Evolutionary conservation across 768 basidiomycete species (phyloP).

Genomic region (Crassisporium funariophilum): DNA sequence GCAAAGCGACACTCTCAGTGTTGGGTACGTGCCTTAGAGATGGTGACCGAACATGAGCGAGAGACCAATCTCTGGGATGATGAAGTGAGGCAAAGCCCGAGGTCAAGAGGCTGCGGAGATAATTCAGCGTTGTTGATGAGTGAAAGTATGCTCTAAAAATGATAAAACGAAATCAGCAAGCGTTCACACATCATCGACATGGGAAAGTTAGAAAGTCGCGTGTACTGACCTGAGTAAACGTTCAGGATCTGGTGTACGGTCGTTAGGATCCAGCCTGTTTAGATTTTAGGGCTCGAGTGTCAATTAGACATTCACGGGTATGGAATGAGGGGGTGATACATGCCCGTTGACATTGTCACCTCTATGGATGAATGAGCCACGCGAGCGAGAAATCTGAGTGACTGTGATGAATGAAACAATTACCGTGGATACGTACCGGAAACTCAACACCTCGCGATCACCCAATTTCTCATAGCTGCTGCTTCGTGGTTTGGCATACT

Average conservation of each 20-base stretch:
- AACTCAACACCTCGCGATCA: constrained; percentile 78
- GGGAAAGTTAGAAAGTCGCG: constrained; percentile 2
- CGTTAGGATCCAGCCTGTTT: constrained; percentile 63
- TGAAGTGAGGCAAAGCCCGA: constrained; percentile 95
- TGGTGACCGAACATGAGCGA: constrained; percentile 68
- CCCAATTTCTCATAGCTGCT: constrained; percentile 79
- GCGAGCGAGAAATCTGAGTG: constrained; percentile 1
- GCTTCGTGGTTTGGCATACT: constrained; percentile 94
- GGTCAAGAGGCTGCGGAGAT: constrained; percentile 83
- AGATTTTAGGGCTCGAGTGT: constrained; percentile 11
- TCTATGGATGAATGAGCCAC: constrained; percentile 39
- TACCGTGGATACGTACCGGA: constrained; percentile 59
- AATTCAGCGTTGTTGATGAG: constrained; percentile 91
- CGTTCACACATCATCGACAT: background rate
- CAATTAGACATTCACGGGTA: constrained; percentile 12
- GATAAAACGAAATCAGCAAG: constrained; percentile 1
- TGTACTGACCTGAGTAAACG: constrained; percentile 70
- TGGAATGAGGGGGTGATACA: constrained; percentile 22
- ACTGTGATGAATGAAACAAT: constrained; percentile 1
- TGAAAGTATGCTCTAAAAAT: constrained; percentile 87
- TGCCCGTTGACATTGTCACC: constrained; percentile 97
- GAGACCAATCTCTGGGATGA: constrained; percentile 89
- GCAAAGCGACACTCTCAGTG: constrained; percentile 1
- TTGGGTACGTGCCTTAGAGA: constrained; percentile 16
- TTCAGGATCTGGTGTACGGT: constrained; percentile 89